These are phyloP conservation scores for Senna tora DNA, from an alignment of 306 rosid species.

Conservation along the genomic window DNA sequence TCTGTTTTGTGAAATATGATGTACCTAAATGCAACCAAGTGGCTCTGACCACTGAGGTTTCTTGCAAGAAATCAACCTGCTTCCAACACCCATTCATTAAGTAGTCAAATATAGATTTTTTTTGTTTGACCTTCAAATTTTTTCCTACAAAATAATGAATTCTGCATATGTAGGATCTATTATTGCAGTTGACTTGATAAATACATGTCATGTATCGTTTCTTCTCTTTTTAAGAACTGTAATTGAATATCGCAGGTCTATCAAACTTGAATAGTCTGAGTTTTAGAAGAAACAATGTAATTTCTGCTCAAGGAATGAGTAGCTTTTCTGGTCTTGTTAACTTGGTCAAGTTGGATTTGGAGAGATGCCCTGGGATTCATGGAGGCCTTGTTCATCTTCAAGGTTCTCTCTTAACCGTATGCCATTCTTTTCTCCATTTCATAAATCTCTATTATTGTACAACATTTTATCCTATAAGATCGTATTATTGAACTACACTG, in stretches of 20 bases:
- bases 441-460: background rate
- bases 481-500: background rate
- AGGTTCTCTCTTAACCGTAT: slow-evolving; percentile 52
- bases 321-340: slow-evolving; percentile 62
- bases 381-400: slow-evolving; percentile 84
- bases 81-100: slow-evolving; percentile 2
- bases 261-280: slow-evolving; percentile 80
- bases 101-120: background rate
- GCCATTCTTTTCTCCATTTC: slow-evolving; percentile 23
- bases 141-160: background rate
- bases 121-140: background rate
- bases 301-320: slow-evolving; percentile 86
- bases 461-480: background rate
- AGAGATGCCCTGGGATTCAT: slow-evolving; percentile 90
- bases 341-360: slow-evolving; percentile 89
- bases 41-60: background rate
- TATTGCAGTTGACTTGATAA: slow-evolving; percentile 21
- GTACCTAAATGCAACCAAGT: background rate
- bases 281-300: slow-evolving; percentile 79
- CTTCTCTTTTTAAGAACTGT: slow-evolving; percentile 27
- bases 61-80: background rate
- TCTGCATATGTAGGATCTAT: background rate
- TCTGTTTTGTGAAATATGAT: slow-evolving; percentile 23
- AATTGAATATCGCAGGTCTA: slow-evolving; percentile 63
- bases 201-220: background rate